Percentiles rank a stretch among this genome's conserved stretches.
These are phyloP conservation scores for Cydonia oblonga DNA, from an alignment of 331 rosid genomes.

Conservation along the genomic window DNA sequence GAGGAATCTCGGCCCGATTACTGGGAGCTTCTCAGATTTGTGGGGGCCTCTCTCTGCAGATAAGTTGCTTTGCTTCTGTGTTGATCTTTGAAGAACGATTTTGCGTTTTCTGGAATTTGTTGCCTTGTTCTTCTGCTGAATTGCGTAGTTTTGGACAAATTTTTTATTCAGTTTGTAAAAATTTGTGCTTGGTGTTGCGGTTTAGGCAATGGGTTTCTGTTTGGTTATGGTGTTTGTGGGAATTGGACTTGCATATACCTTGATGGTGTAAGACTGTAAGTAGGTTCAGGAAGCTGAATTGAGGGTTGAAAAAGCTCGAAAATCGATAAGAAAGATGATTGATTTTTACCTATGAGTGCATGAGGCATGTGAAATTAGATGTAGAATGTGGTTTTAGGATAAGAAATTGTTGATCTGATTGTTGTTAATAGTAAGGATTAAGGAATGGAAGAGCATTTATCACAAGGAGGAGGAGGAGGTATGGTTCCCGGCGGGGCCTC, in stretches of 20 bases:
- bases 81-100: neutral
- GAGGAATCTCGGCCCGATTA: constrained; percentile 14
- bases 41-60: constrained; percentile 28
- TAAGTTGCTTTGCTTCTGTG: constrained; percentile 22
- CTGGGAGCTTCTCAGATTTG: constrained; percentile 21
- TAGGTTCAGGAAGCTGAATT: neutral
- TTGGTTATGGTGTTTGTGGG: constrained; percentile 17
- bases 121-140: neutral
- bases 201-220: constrained; percentile 22
- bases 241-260: constrained; percentile 1
- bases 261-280: constrained; percentile 12
- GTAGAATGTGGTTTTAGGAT: constrained; percentile 7
- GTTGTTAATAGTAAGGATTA: constrained; percentile 12
- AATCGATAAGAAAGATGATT: constrained; percentile 7
- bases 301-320: neutral
- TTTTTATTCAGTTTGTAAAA: neutral
- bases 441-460: constrained; percentile 68
- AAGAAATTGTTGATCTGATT: constrained; percentile 23
- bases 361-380: neutral
- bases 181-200: constrained; percentile 12
- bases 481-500: constrained; percentile 45
- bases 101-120: neutral
- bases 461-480: constrained; percentile 67
- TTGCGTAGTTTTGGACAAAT: neutral
- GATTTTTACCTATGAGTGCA: constrained; percentile 2